Evolutionary conservation across 2,329 filamentous ascomycete species (phyloP), one percentile per base, ranked within the genome.

Genomic region (Celoporthe dispersa): DNA sequence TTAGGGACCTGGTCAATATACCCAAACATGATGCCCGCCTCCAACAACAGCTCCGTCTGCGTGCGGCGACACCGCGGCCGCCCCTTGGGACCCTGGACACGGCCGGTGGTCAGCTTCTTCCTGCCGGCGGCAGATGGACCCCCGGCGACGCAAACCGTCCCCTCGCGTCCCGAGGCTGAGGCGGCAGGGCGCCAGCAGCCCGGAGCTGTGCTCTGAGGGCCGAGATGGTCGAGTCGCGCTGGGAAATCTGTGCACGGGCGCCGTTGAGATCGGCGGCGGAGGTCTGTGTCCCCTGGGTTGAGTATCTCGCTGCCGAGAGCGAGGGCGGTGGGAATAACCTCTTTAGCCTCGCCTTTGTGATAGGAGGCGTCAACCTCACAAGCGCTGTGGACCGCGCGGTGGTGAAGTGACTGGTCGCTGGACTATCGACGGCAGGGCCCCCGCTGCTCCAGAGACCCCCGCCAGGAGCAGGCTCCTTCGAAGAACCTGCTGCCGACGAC

Each of bases 1-100:
- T 69, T 70, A 31, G 68, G 68, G 16, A 70, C 41, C 22, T 64
- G 59, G n/a, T 57, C 59, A 6, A 62, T 16, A n/a, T 64, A 67
- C 7, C 67, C 66, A 31, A 59, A 68, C 28, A 35, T 25, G 63
- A 66, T 59, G 28, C 55, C 69, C 5, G 64, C 62, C 14, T 60
- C n/a, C 63, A 70, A 59, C 22, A 55, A 35, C 11, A 70, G 25
- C 53, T 68, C 69, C 16, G 9, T 14, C 57, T 70, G 61, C 11
- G 57, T 70, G 4, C 69, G 48, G 2, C 69, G 35, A 22, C 69
- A 35, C 19, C 25, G 16, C 8, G 39, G 55, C 25, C 16, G 28
- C 16, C 55, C 39, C 44, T 22, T 5, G 6, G 44, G n/a, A 35
- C n/a, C 12, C n/a, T 41, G 31, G 16, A 25, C 51, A 33, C 35